Percentiles rank a stretch among this genome's conserved stretches.
phyloP scores from a whole-genome alignment of 345 rosid species.

The Gossypium raimondii region DNA sequence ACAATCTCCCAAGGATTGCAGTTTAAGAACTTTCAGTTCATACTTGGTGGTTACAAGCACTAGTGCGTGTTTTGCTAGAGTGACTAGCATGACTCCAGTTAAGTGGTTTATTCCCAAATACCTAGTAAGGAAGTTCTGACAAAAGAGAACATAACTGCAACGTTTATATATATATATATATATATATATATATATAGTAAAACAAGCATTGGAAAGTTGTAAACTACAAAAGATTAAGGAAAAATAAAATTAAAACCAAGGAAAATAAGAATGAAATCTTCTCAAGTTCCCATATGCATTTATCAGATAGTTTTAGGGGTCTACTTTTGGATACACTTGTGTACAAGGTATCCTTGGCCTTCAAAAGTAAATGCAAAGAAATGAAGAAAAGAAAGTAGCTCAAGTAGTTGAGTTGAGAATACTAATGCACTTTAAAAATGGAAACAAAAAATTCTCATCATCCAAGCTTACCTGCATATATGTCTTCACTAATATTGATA shows the following conservation, averaged over 20 bases:
- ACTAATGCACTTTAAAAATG: not conserved
- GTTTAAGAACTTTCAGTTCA: not conserved
- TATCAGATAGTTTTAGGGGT: not conserved
- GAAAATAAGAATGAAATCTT: not conserved
- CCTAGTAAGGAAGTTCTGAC: not conserved
- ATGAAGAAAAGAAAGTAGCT: not conserved
- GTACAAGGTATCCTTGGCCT: not conserved
- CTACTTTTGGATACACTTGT: not conserved
- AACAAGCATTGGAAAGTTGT: no score
- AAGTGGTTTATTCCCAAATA: not conserved
- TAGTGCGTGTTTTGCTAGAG: not conserved
- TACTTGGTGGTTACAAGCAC: not conserved
- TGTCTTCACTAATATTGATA: slow-evolving; percentile 96
- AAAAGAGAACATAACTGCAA: not conserved
- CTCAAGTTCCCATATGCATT: not conserved
- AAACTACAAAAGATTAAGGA: no score
- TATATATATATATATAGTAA: no score
- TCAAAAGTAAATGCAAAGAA: not conserved
- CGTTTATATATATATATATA: no score
- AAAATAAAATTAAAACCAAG: no score
- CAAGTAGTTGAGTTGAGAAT: not conserved
- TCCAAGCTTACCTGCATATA: slow-evolving; percentile 70
- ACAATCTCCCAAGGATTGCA: not conserved
- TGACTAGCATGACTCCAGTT: not conserved
- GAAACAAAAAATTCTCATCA: not conserved